Conservation (phyloP, 2,329 filamentous ascomycete species). For the Nigrospora oryzae region DNA sequence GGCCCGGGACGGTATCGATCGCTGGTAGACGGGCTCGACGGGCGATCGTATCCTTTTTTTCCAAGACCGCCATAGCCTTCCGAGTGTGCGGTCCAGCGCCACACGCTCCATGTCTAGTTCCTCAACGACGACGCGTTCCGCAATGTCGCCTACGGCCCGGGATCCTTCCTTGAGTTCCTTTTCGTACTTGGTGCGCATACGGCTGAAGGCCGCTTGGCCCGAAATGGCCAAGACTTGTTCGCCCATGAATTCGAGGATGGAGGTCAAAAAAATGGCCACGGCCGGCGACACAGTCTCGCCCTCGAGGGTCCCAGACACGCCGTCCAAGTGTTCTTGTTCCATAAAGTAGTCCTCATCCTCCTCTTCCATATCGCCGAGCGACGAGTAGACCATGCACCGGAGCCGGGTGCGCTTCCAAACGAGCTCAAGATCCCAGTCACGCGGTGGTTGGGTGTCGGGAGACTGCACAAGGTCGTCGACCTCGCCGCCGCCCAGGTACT, state of each 20-base stretch:
- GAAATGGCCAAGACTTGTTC: slow-evolving; percentile 86
- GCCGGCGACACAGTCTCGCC: slow-evolving; percentile 75
- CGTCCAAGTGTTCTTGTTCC: slow-evolving; percentile 66
- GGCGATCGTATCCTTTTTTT: slow-evolving; percentile 71
- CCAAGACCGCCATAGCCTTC: slow-evolving; percentile 90
- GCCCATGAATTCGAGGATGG: slow-evolving; percentile 86
- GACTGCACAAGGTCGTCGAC: slow-evolving; percentile 61
- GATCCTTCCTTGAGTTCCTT: slow-evolving; percentile 48
- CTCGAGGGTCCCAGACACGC: slow-evolving; percentile 45
- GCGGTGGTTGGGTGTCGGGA: slow-evolving; percentile 39
- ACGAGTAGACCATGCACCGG: slow-evolving; percentile 97
- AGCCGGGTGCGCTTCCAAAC: slow-evolving; percentile 91
- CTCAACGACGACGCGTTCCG: slow-evolving; percentile 71
- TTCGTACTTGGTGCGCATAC: slow-evolving; percentile 50
- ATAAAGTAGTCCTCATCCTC: slow-evolving; percentile 91
- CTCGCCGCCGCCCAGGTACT: slow-evolving; percentile 74
- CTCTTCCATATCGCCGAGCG: slow-evolving; percentile 92
- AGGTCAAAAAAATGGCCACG: slow-evolving; percentile 91
- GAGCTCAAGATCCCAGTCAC: slow-evolving; percentile 81
- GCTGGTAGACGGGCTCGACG: slow-evolving; percentile 33
- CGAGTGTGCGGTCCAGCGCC: slow-evolving; percentile 80
- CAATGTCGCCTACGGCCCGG: slow-evolving; percentile 35
- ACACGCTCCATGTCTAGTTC: slow-evolving; percentile 90
- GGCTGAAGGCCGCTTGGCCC: slow-evolving; percentile 72
- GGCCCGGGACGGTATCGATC: slow-evolving; percentile 38